Evolutionary conservation across 495 filamentous ascomycete genomes (phyloP).

Genomic region (Aspergillus haitiensis): DNA sequence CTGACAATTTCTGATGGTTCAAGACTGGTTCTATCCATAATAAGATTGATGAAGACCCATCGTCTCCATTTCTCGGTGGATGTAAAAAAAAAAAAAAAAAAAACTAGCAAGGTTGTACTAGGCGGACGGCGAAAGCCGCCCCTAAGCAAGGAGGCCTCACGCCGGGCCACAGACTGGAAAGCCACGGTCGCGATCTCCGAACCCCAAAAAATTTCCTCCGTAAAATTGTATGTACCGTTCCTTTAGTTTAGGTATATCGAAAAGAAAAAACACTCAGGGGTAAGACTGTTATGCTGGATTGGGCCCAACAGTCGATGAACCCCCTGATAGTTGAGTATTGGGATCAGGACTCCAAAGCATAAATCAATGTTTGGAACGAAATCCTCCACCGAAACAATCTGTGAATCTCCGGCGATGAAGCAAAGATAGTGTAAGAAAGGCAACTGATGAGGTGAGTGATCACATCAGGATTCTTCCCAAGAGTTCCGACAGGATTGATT

Average conservation of each 20-base stretch:
- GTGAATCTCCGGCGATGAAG: background rate
- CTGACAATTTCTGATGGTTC: conserved; percentile 5
- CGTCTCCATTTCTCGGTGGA: conserved; percentile 8
- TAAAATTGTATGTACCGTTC: background rate
- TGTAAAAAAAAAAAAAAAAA: conserved; percentile 3
- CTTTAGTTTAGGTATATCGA: background rate
- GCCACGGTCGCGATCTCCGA: background rate
- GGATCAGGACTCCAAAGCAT: background rate
- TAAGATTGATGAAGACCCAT: conserved; percentile 4
- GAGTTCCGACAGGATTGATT: background rate
- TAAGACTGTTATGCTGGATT: background rate
- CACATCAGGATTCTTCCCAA: background rate
- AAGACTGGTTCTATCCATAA: background rate
- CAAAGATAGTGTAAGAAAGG: background rate
- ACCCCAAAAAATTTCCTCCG: background rate
- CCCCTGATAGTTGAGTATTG: background rate
- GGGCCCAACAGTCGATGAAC: background rate
- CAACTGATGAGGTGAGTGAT: background rate
- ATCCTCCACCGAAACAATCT: background rate
- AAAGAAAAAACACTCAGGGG: background rate
- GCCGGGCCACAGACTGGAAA: background rate
- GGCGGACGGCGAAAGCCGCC: conserved; percentile 17
- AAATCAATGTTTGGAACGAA: background rate
- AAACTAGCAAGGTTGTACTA: conserved; percentile 1
- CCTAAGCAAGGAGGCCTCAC: conserved; percentile 14